phyloP scores from a whole-genome alignment of 306 rosid genomes.

The Glycine latifolia region DNA sequence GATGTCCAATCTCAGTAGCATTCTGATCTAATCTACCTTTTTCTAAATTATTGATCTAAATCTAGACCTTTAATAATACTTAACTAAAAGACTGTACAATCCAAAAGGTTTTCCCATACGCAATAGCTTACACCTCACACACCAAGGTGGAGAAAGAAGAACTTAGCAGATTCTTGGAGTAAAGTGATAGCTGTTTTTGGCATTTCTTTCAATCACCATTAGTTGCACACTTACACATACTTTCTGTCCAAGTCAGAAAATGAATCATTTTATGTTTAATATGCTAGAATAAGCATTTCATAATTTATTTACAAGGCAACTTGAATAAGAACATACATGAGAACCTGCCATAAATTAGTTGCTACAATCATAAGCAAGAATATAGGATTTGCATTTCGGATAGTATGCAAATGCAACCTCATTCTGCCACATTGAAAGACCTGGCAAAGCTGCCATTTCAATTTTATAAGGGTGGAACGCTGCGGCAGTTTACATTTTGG shows the following conservation, averaged over 20 bases:
- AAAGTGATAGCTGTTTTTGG: constrained; percentile 44
- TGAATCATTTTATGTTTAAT: constrained; percentile 4
- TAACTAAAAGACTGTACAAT: constrained; percentile 23
- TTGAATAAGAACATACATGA: constrained; percentile 4
- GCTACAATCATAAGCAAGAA: neutral
- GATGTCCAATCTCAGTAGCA: constrained; percentile 20
- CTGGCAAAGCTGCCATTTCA: constrained; percentile 12
- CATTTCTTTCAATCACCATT: constrained; percentile 34
- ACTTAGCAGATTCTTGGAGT: constrained; percentile 47
- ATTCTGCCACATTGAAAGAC: constrained; percentile 9
- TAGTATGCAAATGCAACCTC: constrained; percentile 3
- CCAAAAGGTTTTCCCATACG: constrained; percentile 40
- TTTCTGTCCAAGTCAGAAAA: neutral
- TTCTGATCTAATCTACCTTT: constrained; percentile 3
- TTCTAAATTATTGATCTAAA: constrained; percentile 35
- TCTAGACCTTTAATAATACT: constrained; percentile 26
- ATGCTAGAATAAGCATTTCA: neutral
- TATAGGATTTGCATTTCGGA: constrained; percentile 15
- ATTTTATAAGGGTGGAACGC: constrained; percentile 7
- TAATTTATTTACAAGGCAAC: neutral
- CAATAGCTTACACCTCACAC: constrained; percentile 49
- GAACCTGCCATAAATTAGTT: constrained; percentile 30
- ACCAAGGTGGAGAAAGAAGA: constrained; percentile 47
- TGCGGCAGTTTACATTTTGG: constrained; percentile 13
- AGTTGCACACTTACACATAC: neutral